Base-by-base conservation (phyloP, 1,139 yeast species). In the Lodderomyces metapsilosis region DNA sequence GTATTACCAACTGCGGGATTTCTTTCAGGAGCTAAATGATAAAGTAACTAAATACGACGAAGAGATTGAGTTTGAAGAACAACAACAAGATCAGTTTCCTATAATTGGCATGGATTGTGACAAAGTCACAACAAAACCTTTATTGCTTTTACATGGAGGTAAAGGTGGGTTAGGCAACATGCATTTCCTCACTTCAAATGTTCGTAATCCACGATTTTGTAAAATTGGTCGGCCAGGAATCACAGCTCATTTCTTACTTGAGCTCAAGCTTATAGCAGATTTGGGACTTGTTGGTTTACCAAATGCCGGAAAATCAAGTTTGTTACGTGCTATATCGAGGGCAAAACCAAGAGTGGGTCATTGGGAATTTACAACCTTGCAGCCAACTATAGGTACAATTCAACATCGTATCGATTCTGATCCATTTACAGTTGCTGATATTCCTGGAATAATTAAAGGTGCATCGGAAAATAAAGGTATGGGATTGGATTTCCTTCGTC, bases 281-380 rank as follows among this genome's bases (percentile, higher is more conserved):
- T 65, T 92, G 46, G 98, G 98, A 0, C 69, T 92, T 9, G 96
- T 92, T 17, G 98, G 98, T 0, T 68, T 92, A 21, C 98, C 98
- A 1, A 92, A 92, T 61, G 97, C 98, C 4, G 98, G 98, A 1
- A 92, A 92, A 59, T 88, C 96, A 2, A 88, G 97, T 0, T 69
- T 92, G 24, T 64, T 92, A 38, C 68, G 95, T 42, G 91, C 95
- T n/a, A 88, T 92, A 16, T 88, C 96, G 0, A 77, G 80, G 44
- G 98, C 98, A 0, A 74, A 84, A 44, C 98, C 98, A 1, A 70
- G 89, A 45, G 88, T 92, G 10, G 98, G 98, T 0, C 95, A 89
- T 60, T 92, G 98, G 97, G 95, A 87, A 57, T 92, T 92, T 58
- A 92, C 98, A 0, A 92, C 98, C 1, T 66, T 92, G 43, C 88